Evolutionary conservation across 306 rosid species (phyloP).

Genomic region (barrel medic (Medicago truncatula)): MtrunA17r5.0-ANR NC_053049.1:24733001-24733500

Average conservation of each 20-base stretch:
- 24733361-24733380: constrained; percentile 95
- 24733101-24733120: constrained; percentile 23
- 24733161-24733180: not conserved
- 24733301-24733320: constrained; percentile 11
- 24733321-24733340: constrained; percentile 85
- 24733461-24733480: constrained; percentile 99
- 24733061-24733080: constrained; percentile 46
- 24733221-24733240: not conserved
- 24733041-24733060: constrained; percentile 96
- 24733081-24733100: not conserved
- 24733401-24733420: constrained; percentile 76
- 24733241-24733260: not conserved
- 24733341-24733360: constrained; percentile 96
- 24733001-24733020: constrained; percentile 97
- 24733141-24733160: not conserved
- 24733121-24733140: constrained; percentile 11
- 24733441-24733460: constrained; percentile 95
- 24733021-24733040: constrained; percentile 97
- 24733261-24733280: not conserved
- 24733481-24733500: constrained; percentile 91
- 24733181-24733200: not conserved
- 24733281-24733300: not conserved
- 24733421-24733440: constrained; percentile 96
- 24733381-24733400: constrained; percentile 99
- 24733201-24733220: constrained; percentile 6